Base-by-base conservation (phyloP, 2,329 filamentous ascomycete species). In the Sporothrix mexicana region DNA sequence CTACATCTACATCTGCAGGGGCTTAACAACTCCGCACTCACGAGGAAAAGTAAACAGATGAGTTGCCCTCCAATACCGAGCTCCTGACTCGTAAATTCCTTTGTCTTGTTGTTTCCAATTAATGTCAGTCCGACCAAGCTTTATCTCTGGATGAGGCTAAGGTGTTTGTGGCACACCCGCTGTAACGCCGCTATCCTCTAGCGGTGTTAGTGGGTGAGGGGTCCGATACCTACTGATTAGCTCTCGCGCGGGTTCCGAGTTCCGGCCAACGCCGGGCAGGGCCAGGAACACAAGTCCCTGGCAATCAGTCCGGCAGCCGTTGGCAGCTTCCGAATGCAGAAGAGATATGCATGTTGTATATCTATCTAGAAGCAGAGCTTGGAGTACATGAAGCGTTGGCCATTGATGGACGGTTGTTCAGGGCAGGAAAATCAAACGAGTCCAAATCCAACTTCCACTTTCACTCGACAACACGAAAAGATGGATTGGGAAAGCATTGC, bases 401-500 rank as follows among this genome's bases (percentile, higher is more conserved):
- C 41, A 10, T 23, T 23, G 51, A 49, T 49, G 47, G 13, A 13
- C 25, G 3, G 55, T n/a, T 17, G 2, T 59, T 13, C 55, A 17
- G 7, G 25, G 8, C 9, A 25, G 10, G 17, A 61, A 30, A 30
- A 61, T 23, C 17, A 57, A 36, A 57, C 23, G 36, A 41, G n/a
- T n/a, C n/a, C 30, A 36, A 36, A 55, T 51, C 36, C 36, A 70
- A 12, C 8, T 3, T 15, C 25, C 7, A 17, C 25, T 4, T 17
- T 13, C 17, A 15, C 57, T 23, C 23, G 7, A 25, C n/a, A 2
- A 59, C 55, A 41, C 59, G 23, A 13, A 3, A 45, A 20, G 9
- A 64, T 49, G 64, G 45, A 68, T 10, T 72, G 70, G 70, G 25
- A 72, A 30, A 43, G 36, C 15, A 67, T 72, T 62, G 70, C 70